These are phyloP conservation scores for Lecanicillium sp. DNA, from an alignment of 2,329 filamentous ascomycete species.

Conservation along the genomic window DNA sequence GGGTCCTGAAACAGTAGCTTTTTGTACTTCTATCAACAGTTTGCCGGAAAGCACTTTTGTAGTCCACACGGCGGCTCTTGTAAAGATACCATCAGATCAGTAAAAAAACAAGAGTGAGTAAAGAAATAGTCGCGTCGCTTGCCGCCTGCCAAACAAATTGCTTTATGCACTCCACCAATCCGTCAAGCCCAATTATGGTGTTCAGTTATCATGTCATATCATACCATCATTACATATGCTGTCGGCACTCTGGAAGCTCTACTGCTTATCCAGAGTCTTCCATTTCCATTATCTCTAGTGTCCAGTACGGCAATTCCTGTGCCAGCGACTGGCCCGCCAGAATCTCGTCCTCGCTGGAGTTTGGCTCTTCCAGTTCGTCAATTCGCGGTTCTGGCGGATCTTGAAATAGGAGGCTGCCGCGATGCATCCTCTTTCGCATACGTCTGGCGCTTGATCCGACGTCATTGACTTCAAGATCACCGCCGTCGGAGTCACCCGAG, in stretches of 20 bases:
- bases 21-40: no score
- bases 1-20: no score
- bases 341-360: conserved; percentile 37
- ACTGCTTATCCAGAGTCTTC: conserved; percentile 19
- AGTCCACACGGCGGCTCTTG: no score
- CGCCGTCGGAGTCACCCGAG: conserved; percentile 34
- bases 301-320: conserved; percentile 42
- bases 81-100: no score
- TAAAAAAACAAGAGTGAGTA: no score
- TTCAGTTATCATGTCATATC: background rate
- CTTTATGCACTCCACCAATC: no score
- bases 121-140: no score
- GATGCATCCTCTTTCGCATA: conserved; percentile 37
- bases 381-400: conserved; percentile 43
- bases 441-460: conserved; percentile 40
- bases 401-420: conserved; percentile 39
- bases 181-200: background rate
- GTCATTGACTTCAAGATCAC: conserved; percentile 30
- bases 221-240: background rate
- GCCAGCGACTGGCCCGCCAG: conserved; percentile 33
- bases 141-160: no score
- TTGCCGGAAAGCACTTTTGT: no score
- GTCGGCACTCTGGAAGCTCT: no score
- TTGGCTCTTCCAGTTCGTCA: conserved; percentile 46
- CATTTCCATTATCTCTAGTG: conserved; percentile 43